A percentile compares a stretch with the other conserved stretches of the same genome.
Evolutionary conservation across 2,329 filamentous ascomycete species (phyloP).

Genomic region (Sporothrix schenckii): DNA sequence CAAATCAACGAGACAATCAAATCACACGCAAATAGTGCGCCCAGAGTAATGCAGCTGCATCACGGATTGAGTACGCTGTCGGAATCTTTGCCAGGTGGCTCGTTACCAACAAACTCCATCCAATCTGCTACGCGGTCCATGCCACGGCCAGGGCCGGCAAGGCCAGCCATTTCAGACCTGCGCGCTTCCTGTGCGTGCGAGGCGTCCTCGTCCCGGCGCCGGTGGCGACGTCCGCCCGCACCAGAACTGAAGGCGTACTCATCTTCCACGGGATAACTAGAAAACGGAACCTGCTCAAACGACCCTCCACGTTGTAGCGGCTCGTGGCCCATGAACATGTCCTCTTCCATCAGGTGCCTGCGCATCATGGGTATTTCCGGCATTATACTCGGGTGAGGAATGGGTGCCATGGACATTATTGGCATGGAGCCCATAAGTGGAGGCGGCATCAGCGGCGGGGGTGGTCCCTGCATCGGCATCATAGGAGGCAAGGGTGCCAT

Average conservation of each 20-base stretch:
- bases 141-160: conserved; percentile 51
- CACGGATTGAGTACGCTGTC: conserved; percentile 3
- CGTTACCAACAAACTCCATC: conserved; percentile 53
- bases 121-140: conserved; percentile 55
- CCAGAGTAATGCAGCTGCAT: not conserved
- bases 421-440: conserved; percentile 32
- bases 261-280: conserved; percentile 28
- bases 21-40: not conserved
- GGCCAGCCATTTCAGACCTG: conserved; percentile 53
- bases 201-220: conserved; percentile 22
- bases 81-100: conserved; percentile 43
- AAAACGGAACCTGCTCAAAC: conserved; percentile 25
- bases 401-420: conserved; percentile 43
- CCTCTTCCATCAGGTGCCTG: conserved; percentile 49
- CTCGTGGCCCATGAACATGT: conserved; percentile 43
- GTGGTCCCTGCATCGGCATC: conserved; percentile 34
- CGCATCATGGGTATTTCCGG: conserved; percentile 43
- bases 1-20: not conserved
- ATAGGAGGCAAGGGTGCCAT: conserved; percentile 39
- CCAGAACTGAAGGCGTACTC: conserved; percentile 1
- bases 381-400: conserved; percentile 36
- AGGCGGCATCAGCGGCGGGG: conserved; percentile 33
- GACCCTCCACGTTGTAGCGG: not conserved
- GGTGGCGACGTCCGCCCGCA: conserved; percentile 16
- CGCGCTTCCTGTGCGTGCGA: conserved; percentile 37